Evolutionary conservation across 306 rosid species (phyloP).

Genomic region (Inga leiocalycina): DNA sequence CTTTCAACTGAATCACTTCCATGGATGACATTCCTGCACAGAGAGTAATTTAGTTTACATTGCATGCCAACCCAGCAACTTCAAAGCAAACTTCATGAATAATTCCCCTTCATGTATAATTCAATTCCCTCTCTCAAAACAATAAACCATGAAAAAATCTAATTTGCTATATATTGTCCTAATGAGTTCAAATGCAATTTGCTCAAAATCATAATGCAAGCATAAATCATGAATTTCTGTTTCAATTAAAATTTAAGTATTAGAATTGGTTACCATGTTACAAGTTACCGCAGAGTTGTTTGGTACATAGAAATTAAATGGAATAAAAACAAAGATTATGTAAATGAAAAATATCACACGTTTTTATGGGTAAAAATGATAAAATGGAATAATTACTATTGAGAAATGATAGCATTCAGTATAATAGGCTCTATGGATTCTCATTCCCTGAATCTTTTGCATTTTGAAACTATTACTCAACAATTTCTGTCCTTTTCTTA

Average conservation of each 20-base stretch:
- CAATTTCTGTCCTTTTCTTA: not conserved
- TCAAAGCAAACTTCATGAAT: not conserved
- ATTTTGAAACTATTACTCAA: not conserved
- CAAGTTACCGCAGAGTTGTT: not conserved
- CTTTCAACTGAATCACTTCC: constrained; percentile 94
- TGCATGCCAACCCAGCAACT: not conserved
- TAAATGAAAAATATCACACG: not conserved
- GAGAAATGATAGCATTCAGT: not conserved
- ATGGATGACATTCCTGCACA: constrained; percentile 83
- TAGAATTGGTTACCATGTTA: not conserved
- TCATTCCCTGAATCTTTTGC: not conserved
- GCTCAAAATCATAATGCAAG: not conserved
- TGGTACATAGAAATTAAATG: not conserved
- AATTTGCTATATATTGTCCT: not conserved
- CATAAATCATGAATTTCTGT: not conserved
- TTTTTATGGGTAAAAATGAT: not conserved
- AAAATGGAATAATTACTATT: not conserved
- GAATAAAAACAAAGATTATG: too few relatives aligned
- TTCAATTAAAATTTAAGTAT: not conserved
- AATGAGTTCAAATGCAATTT: not conserved
- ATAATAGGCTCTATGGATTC: not conserved
- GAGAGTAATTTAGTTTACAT: not conserved
- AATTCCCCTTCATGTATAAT: not conserved
- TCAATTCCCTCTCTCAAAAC: not conserved
- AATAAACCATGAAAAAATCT: not conserved